Evolutionary conservation across 345 rosid species (phyloP).

Genomic region (Citrus unshiu): DNA sequence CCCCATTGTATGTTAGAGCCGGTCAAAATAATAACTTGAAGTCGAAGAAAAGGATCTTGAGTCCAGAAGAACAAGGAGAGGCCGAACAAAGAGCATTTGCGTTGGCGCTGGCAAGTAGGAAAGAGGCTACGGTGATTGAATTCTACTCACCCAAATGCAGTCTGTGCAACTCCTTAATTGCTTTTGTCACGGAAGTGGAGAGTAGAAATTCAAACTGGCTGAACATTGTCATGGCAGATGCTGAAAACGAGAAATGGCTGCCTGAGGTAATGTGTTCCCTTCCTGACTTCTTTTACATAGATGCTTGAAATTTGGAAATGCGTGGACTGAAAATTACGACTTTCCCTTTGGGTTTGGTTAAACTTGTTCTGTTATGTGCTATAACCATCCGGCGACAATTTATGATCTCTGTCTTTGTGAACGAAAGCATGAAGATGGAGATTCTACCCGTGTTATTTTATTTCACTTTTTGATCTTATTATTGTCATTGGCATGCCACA

Average conservation of each 20-base stretch:
- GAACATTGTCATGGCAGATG: conserved; percentile 81
- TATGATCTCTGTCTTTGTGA: neutral
- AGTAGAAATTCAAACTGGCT: conserved; percentile 75
- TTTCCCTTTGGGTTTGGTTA: neutral
- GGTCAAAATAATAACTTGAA: conserved; percentile 20
- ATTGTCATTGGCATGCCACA: neutral
- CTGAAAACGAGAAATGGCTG: conserved; percentile 88
- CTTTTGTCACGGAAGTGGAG: conserved; percentile 67
- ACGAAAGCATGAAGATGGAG: neutral
- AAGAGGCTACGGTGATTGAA: conserved; percentile 79
- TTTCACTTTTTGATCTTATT: neutral
- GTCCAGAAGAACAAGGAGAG: conserved; percentile 71
- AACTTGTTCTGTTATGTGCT: neutral
- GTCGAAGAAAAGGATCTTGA: conserved; percentile 34
- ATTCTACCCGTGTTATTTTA: neutral
- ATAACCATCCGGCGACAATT: neutral
- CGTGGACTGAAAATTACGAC: neutral
- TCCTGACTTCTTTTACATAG: neutral
- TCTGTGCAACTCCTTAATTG: conserved; percentile 72
- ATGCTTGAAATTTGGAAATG: neutral
- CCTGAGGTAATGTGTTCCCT: conserved; percentile 63
- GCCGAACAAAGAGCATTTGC: conserved; percentile 89
- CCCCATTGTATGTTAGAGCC: conserved; percentile 17
- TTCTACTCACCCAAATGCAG: conserved; percentile 92
- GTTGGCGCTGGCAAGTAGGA: conserved; percentile 65